Base-by-base conservation (phyloP, 179 eudicot species). In the Dionaea muscipula region DNA sequence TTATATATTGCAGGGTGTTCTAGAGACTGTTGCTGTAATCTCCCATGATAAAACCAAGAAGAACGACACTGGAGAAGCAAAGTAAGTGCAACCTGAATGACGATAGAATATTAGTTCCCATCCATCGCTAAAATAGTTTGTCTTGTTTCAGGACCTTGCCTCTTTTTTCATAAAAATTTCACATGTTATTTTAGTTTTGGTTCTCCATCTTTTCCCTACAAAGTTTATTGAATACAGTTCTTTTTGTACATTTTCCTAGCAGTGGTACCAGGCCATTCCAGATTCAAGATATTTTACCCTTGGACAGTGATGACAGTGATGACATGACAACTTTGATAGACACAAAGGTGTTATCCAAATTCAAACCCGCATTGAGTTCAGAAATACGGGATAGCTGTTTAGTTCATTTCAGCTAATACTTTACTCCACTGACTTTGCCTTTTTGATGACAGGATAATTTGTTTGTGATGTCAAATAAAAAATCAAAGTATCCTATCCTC, bases 381-480 rank as follows among this genome's bases (percentile, higher is more conserved):
- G 23, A 39, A 49, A 43, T 43, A 51, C 16, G 14, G 23, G 16
- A 16, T 27, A 51, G 17, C 1, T 1, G 24, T 39, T 50, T 57
- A 27, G 24, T 15, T 37, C 10, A 48, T 47, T 4, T 27, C 26
- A 16, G 8, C 23, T 35, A 23, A 23, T 22, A 33, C 19, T 31
- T 53, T 60, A 35, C 26, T 20, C 26, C 36, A 12, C 31, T 69
- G 24, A 62, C 13, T 6, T 17, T 28, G 18, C 49, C 33, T 40
- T 10, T 45, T 56, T 50, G 41, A 7, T 64, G 72, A 56, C 84
- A 84, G 95, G 91, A 84, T 71, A 91, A 91, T 60, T 88, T 80
- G 52, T 91, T 84, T 75, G 98, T 91, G 66, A 91, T 91, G 95
- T 91, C 95, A 56, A 91, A 91, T 71, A 86, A 78, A 71, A 87